Base-by-base conservation (phyloP, 768 basidiomycete species). In the Lepiota venenata region DNA sequence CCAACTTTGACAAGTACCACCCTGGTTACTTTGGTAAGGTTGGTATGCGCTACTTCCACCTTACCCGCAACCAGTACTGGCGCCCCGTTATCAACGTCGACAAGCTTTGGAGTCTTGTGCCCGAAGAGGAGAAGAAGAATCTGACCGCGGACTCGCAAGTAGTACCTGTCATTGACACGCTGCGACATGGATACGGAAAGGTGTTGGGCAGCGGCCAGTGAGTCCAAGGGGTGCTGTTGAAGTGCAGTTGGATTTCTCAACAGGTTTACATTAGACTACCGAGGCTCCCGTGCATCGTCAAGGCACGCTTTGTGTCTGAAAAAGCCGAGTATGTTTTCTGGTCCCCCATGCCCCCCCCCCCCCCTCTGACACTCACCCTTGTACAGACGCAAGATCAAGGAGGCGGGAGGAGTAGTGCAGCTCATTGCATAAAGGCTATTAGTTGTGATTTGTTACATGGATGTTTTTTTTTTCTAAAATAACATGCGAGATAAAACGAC, bases 11-110 rank as follows among this genome's bases (percentile, higher is more conserved):
- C 76, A 96, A 96, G 78, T 98, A 93, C 88, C 95, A 98, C 78
- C 94, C 94, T 73, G 95, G 95, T 91, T 98, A 98, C 93, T 98
- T 96, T 73, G 95, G 95, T 81, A 98, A 98, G 79, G 93, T 96
- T 71, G 97, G 97, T 92, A 99, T 99, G 96, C 87, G 97, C 70
- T 87, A 88, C 74, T 99, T 89, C 91, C 97, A 99, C 73, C 75
- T 93, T 59, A 93, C 91, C 52, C 87, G 87, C 74, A 97, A 97
- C 74, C 73, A 80, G 63, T 80, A 85, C 74, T 97, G 93, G 94
- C 84, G 88, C 59, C 94, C 96, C 16, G 89, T 88, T 70, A 91
- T 99, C 87, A 99, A 99, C 79, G 86, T 98, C 72, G 97, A 98
- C 83, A 95, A 95, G 78, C 82, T 96, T 50, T 93, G 93, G 93